Base-by-base conservation (phyloP, 768 basidiomycete species). In the Lyophyllum decastes region DNA sequence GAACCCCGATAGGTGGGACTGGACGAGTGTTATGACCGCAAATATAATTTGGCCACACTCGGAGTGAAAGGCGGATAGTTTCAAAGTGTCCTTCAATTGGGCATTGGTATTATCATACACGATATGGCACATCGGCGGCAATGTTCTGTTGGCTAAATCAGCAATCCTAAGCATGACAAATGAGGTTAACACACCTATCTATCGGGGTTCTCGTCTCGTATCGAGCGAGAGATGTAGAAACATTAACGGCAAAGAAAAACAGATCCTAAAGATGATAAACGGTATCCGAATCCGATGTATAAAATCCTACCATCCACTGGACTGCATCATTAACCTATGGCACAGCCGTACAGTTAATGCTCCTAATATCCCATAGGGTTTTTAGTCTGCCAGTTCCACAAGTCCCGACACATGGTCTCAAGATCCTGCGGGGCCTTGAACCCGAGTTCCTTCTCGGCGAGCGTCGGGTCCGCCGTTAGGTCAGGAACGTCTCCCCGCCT, bases 361-460 rank as follows among this genome's bases (percentile, higher is more conserved):
- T 54, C 12, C 21, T 14, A 80, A 61, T 92, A 97, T 2, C 95
- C 95, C 27, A 83, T 69, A 7, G 91, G 92, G 66, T 97, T 92
- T 72, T 86, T 92, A n/a, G 85, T 86, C 78, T 98, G 96, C 94
- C 95, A 99, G 76, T 95, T 95, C 97, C 97, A 98, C 65, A 97
- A 78, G 73, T 99, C 97, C 55, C 85, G 79, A 73, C 97, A 98
- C 94, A 98, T 98, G 55, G 88, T 87, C 61, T 94, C 89, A 45
- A 99, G 81, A 64, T 87, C 81, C 66, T 86, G 82, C 25, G 81
- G 78, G 12, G 96, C 96, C 59, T 84, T 83, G 82, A 98, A 99
- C 6, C 93, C 93, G 27, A 99, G 88, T 71, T 98, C 96, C 69
- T 85, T 85, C 76, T 95, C 86, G 0, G 97, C 97, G 21, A 98